Evolutionary conservation across 75 land plant genomes (phyloP), one percentile per base, ranked within the genome.

Genomic region (Larix kaempferi): DNA sequence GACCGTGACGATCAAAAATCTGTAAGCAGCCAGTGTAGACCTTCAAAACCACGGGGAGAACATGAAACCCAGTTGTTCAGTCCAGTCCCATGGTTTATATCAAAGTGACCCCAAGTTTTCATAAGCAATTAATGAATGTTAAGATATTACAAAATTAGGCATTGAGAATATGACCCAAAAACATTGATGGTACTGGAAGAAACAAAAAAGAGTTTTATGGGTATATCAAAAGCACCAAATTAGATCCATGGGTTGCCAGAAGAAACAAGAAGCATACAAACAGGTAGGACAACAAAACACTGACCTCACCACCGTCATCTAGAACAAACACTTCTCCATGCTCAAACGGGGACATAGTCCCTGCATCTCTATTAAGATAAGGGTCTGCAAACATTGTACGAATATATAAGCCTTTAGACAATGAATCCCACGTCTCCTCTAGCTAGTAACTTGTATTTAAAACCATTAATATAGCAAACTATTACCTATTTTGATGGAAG

Each of bases 271-370:
- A 41, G 11, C 12, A 37, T 11, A 6, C 6, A 69, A 39, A 39
- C 11, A 0, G 52, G 8, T 39, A 3, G 39, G n/a, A 41, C 52
- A 41, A 49, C 54, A 10, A 69, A 11, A 14, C 15, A 58, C 80
- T 35, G 82, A 95, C 98, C 96, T 95, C 98, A 6, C 98, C 96
- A 52, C 98, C 98, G 77, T 95, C 98, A 49, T 95, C 98, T 61
- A 95, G 84, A 57, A 95, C 98, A 78, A 86, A 95, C 56, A 95
- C 98, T 75, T 95, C 98, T 2, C 98, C 98, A 56, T 95, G 98
- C 84, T 95, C 98, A 77, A 95, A 93, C 62, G 98, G 98, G 7
- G 98, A 95, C 98, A 95, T 93, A 16, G 98, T 95, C 74, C 98
- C 98, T 14, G 98, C 98, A 88, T 95, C 98, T 23, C 88, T 93